These are phyloP conservation scores for Fusarium algeriense DNA, from an alignment of 2,329 filamentous ascomycete species.

Conservation along the genomic window DNA sequence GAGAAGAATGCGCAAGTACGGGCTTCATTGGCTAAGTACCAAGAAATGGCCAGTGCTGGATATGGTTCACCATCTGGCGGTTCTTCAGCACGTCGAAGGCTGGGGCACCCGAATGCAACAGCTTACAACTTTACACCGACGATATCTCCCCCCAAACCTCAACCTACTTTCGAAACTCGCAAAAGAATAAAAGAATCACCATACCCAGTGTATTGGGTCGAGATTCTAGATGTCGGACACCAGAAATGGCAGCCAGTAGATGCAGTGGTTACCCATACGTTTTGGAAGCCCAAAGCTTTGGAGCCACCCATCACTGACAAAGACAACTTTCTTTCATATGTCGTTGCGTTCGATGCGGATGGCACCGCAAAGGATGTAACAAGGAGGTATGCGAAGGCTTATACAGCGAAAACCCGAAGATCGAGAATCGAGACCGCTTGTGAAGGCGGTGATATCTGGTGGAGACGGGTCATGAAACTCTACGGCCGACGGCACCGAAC, in stretches of 20 bases:
- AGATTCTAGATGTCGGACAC: conserved; percentile 85
- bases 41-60: conserved; percentile 48
- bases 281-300: conserved; percentile 80
- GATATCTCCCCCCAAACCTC: conserved; percentile 52
- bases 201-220: conserved; percentile 93
- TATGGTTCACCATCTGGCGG: conserved; percentile 48
- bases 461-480: conserved; percentile 62
- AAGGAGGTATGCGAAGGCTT: conserved; percentile 85
- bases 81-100: conserved; percentile 59
- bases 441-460: conserved; percentile 65
- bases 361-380: conserved; percentile 87
- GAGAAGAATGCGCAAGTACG: conserved; percentile 53
- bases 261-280: conserved; percentile 80
- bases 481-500: conserved; percentile 58
- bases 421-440: conserved; percentile 76
- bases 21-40: conserved; percentile 57
- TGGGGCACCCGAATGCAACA: conserved; percentile 67
- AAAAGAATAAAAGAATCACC: conserved; percentile 74
- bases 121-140: conserved; percentile 63
- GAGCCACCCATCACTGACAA: conserved; percentile 86
- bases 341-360: conserved; percentile 85
- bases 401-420: conserved; percentile 89
- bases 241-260: conserved; percentile 95
- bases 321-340: conserved; percentile 84
- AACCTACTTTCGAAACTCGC: conserved; percentile 51